Evolutionary conservation across 495 filamentous ascomycete species (phyloP), one percentile per base, ranked within the genome.

Genomic region (Hypoxylon lenormandii): DNA sequence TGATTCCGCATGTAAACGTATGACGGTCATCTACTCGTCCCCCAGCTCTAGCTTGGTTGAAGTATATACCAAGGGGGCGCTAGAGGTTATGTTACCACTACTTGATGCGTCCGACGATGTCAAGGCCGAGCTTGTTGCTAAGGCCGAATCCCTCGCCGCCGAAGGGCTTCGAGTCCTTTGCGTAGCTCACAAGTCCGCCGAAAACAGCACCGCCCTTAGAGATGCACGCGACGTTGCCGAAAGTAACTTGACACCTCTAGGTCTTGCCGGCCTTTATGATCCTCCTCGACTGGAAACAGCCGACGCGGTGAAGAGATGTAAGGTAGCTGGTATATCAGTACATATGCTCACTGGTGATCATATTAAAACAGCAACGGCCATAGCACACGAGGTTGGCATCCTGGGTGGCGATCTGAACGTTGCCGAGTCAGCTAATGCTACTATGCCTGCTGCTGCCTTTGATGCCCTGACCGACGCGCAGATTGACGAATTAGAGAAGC

Each of bases 221-320:
- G 75, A 80, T 19, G 69, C 80, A 15, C 82, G 85, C 18, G 64
- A 73, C 16, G 76, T 82, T 33, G 83, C 90, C 18, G 90, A 92
- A 72, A 80, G 79, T 7, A 78, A 86, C 11, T 79, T 92, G 40
- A 77, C 77, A 8, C 89, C 91, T 70, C 80, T 86, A 16, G 91
- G 91, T 16, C 80, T 93, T 16, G 86, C 91, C 56, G 89, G 90
- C 53, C 83, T 91, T 3, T 91, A 90, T 55, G 90, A 93, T 69
- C 91, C 91, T 15, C 91, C 91, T 38, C 85, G 90, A 15, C 80
- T 85, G 1, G 90, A 91, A 70, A 87, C 89, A 18, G 84, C 84
- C 1, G 80, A 80, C 3, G 81, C 85, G 1, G 83, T 89, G 28
- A 61, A 73, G 18, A 72, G 76, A 47, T 88, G 85, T 64, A 82